Evolutionary conservation across 331 rosid genomes (phyloP), one percentile per base, ranked within the genome.

Genomic region (Phaseolus coccineus): DNA sequence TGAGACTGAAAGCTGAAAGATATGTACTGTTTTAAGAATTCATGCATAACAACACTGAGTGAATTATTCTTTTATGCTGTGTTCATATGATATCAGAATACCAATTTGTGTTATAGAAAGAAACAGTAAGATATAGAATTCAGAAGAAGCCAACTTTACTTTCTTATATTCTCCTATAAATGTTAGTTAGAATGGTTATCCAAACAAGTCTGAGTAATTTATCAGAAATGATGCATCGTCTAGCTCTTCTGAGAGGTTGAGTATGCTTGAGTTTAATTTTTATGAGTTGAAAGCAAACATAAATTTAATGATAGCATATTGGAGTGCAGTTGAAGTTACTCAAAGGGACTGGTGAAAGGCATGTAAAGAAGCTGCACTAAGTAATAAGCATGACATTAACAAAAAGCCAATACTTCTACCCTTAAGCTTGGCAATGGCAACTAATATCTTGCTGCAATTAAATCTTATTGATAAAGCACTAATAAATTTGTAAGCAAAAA

Each of bases 1-100:
- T 69, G 96, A 82, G 72, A 81, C 85, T 65, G 94, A 90, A 68
- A 92, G 90, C 96, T 92, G 92, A 74, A 64, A 65, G 19, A 62
- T n/a, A 33, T 30, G 56, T n/a, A 33, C n/a, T 44, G 8, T 6
- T 13, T 4, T 69, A 19, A 63, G 72, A 78, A 59, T 47, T 37
- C 63, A 40, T 31, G 31, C 53, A 33, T 3, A 33, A 33, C 31
- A 40, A 2, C 39, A 31, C 25, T 22, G 39, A 27, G 5, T 15
- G 30, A 64, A 11, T 58, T 24, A 11, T 62, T 76, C 9, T 22
- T 6, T 39, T 42, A 9, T 42, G 42, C 2, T 48, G 3, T 14
- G 28, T 48, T 58, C 27, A 39, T 15, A 4, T 40, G 19, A 19
- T 66, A 12, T 40, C 40, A 42, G 53, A 42, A 11, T 11, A 42